These are phyloP conservation scores for Firmiana major DNA, from an alignment of 345 rosid genomes.

Conservation along the genomic window DNA sequence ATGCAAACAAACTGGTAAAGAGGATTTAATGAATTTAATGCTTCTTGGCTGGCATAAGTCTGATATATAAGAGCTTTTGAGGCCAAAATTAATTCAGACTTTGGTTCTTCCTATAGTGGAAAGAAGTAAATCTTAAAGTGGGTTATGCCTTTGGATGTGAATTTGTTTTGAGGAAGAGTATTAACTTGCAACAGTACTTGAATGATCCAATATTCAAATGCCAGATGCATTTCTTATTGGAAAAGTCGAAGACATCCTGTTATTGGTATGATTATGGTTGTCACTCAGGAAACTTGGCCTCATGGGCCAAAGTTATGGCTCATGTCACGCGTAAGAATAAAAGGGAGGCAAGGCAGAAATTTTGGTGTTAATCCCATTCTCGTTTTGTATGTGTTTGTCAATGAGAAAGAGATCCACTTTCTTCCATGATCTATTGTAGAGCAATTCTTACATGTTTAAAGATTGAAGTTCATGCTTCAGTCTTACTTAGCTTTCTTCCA, in stretches of 20 bases:
- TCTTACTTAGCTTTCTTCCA: not conserved
- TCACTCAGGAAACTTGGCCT: not conserved
- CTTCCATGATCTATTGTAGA: not conserved
- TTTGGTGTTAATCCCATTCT: constrained; percentile 1
- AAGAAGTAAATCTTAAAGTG: not conserved
- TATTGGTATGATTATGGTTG: not conserved
- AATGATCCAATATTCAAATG: too few species aligned
- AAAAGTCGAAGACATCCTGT: not conserved
- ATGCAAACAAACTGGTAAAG: constrained; percentile 18
- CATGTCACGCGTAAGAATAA: not conserved
- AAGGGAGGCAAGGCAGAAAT: not conserved
- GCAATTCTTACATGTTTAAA: not conserved
- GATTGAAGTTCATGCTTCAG: not conserved
- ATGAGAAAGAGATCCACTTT: not conserved
- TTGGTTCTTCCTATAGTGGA: not conserved
- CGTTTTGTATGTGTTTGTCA: not conserved
- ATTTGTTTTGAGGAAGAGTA: not conserved
- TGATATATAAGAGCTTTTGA: not conserved
- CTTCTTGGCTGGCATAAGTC: not conserved
- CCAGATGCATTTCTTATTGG: not conserved
- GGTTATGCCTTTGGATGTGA: not conserved
- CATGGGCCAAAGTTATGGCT: not conserved
- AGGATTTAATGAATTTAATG: not conserved
- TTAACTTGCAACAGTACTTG: not conserved
- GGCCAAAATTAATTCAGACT: not conserved